Conservation (phyloP, 1,139 yeast species). For the Kodamaea suecica region DNA sequence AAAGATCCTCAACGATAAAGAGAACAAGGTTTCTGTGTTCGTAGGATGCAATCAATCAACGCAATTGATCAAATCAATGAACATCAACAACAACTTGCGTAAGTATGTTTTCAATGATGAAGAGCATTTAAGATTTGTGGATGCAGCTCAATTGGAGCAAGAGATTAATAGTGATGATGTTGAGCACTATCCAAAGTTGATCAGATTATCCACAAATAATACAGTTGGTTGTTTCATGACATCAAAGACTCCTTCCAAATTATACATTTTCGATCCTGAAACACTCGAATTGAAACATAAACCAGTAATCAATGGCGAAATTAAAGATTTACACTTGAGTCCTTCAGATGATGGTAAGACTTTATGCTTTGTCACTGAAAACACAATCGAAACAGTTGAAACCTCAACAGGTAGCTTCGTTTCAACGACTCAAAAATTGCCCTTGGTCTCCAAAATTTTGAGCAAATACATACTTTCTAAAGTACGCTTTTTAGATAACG, state of each 20-base stretch:
- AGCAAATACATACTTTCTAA: conserved; percentile 48
- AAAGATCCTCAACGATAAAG: conserved; percentile 21
- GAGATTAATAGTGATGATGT: conserved; percentile 27
- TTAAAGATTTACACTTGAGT: conserved; percentile 34
- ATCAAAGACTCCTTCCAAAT: conserved; percentile 55
- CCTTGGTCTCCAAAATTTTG: conserved; percentile 26
- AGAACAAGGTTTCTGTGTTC: conserved; percentile 49
- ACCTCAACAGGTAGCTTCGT: conserved; percentile 43
- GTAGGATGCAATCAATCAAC: conserved; percentile 73
- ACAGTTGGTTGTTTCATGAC: conserved; percentile 62
- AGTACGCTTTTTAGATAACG: conserved; percentile 54
- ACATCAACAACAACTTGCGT: conserved; percentile 67
- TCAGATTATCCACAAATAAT: conserved; percentile 52
- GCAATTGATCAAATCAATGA: conserved; percentile 54
- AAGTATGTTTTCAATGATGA: conserved; percentile 55
- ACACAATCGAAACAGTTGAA: conserved; percentile 51
- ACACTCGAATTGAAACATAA: conserved; percentile 44
- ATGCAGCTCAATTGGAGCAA: conserved; percentile 53
- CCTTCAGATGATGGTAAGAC: conserved; percentile 47
- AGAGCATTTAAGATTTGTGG: conserved; percentile 60
- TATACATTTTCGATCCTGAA: conserved; percentile 58
- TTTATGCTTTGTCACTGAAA: conserved; percentile 55
- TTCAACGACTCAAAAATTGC: conserved; percentile 27
- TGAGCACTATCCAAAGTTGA: conserved; percentile 59
- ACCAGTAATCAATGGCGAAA: conserved; percentile 27